A percentile compares a stretch with the other conserved stretches of the same genome.
Evolutionary conservation across 2,329 filamentous ascomycete genomes (phyloP).

Genomic region (Fusarium sp.): DNA sequence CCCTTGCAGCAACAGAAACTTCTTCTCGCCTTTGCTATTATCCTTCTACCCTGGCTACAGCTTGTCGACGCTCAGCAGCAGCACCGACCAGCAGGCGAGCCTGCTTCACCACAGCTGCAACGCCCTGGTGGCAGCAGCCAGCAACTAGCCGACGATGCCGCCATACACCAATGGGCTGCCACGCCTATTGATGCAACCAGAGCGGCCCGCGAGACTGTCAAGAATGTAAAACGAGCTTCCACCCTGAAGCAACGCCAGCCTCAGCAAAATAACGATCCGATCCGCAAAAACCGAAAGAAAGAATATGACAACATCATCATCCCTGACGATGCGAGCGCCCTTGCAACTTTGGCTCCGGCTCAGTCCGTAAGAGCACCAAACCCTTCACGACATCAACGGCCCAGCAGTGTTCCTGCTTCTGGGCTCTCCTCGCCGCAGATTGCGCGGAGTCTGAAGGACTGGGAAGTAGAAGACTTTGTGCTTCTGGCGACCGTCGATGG

Average conservation of each 20-base stretch:
- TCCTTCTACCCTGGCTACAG: conserved; percentile 65
- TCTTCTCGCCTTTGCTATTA: conserved; percentile 66
- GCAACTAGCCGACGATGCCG: conserved; percentile 45
- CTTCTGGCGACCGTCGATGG: conserved; percentile 99
- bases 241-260: conserved; percentile 44
- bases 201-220: conserved; percentile 45
- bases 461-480: conserved; percentile 99
- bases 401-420: conserved; percentile 68
- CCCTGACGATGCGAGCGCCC: conserved; percentile 86
- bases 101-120: conserved; percentile 34
- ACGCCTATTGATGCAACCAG: conserved; percentile 47
- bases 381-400: conserved; percentile 69
- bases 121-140: conserved; percentile 43
- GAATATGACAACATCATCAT: conserved; percentile 50
- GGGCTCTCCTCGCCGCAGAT: conserved; percentile 83
- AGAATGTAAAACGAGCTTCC: conserved; percentile 43
- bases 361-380: conserved; percentile 92
- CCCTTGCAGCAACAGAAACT: conserved; percentile 58
- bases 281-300: conserved; percentile 49
- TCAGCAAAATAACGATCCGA: conserved; percentile 40
- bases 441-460: conserved; percentile 98
- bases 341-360: conserved; percentile 97
- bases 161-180: conserved; percentile 47
- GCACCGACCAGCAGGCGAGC: conserved; percentile 53
- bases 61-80: conserved; percentile 74